Evolutionary conservation across 345 rosid genomes (phyloP), one percentile per base, ranked within the genome.

Genomic region (Durio zibethinus): DNA sequence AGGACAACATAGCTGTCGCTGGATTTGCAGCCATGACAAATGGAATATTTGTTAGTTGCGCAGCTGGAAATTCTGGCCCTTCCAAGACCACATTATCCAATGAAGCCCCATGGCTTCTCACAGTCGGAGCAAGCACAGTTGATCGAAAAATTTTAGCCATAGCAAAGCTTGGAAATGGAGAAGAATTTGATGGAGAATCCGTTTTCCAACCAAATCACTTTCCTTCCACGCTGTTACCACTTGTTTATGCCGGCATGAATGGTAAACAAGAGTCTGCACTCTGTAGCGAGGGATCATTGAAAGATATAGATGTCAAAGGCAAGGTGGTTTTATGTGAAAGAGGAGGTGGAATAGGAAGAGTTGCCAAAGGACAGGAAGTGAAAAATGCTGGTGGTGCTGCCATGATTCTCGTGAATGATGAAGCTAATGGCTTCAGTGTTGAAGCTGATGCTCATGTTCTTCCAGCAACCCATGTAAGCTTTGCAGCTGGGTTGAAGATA

Each of bases 71-170:
- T 66, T 80, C 81, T 0, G 90, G 91, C 10, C 91, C 90, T n/a
- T 77, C 25, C 64, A 64, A 82, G 2, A 50, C 72, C 48, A 76
- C 90, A 5, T 75, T 87, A 36, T 82, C 84, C 1, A 89, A 91
- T 54, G 88, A 87, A 33, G 89, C 91, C 10, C 91, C 89, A 9
- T 88, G 90, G 93, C 74, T 87, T 54, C 79, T 87, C 25, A 85
- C 87, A 0, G 89, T 88, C 2, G 91, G 93, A 47, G 90, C 91
- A 56, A 88, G 89, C 76, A 84, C 89, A 38, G 16, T 86, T 25
- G 90, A 88, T 27, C 79, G 88, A 72, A 85, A 74, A 56, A 72
- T 90, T 7, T 80, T 78, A 6, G 87, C 88, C 47, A 84, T 78
- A 70, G 87, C 82, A n/a, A 75, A 78, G 64, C 86, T 88, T 1